These are phyloP conservation scores for Bombardia bombarda DNA, from an alignment of 495 filamentous ascomycete genomes.

Conservation along the genomic window DNA sequence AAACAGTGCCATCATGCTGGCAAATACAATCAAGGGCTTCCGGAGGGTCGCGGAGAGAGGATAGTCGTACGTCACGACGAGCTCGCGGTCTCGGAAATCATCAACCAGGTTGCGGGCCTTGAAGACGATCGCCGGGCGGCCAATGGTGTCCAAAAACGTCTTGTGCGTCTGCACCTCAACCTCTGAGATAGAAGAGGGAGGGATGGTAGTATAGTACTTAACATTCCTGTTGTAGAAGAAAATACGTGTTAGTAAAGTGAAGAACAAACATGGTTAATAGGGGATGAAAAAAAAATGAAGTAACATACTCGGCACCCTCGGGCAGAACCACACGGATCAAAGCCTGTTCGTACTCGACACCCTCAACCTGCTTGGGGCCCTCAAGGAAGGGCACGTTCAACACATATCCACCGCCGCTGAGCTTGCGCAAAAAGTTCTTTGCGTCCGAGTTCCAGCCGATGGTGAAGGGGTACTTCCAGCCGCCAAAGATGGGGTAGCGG, in stretches of 20 bases:
- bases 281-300: neutral
- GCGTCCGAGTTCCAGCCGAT: slow-evolving; percentile 91
- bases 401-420: slow-evolving; percentile 58
- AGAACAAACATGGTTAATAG: slow-evolving; percentile 1
- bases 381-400: slow-evolving; percentile 94
- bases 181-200: slow-evolving; percentile 47
- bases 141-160: slow-evolving; percentile 91
- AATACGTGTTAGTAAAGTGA: no score
- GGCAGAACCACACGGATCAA: slow-evolving; percentile 77
- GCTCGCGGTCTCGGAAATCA: slow-evolving; percentile 69
- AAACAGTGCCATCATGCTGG: slow-evolving; percentile 68
- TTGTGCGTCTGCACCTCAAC: slow-evolving; percentile 44
- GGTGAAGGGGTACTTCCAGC: slow-evolving; percentile 95
- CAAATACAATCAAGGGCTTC: slow-evolving; percentile 80
- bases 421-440: slow-evolving; percentile 61
- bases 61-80: slow-evolving; percentile 86
- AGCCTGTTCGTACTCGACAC: slow-evolving; percentile 75
- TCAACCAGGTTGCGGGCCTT: slow-evolving; percentile 81
- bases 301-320: slow-evolving; percentile 79
- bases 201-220: slow-evolving; percentile 55
- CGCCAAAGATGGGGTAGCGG: slow-evolving; percentile 87
- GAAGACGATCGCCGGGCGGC: slow-evolving; percentile 75
- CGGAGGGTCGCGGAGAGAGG: slow-evolving; percentile 65
- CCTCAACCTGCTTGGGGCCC: slow-evolving; percentile 77
- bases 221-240: slow-evolving; percentile 69